phyloP scores from a whole-genome alignment of 2,329 filamentous ascomycete genomes.

The Penicillium polonicum region DNA sequence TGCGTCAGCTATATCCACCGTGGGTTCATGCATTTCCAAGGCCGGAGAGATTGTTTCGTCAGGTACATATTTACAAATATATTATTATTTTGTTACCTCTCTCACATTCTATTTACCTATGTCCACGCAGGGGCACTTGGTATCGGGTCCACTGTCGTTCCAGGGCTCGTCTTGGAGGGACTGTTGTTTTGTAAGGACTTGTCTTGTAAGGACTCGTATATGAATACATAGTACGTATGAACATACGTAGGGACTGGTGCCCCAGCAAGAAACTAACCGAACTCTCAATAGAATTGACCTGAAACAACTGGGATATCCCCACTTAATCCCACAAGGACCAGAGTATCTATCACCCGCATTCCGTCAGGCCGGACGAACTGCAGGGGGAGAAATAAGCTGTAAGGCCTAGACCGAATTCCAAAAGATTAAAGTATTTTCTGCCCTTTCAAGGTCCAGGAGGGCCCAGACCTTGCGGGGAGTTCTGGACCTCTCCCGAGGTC shows the following conservation, averaged over 20 bases:
- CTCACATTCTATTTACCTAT: constrained; percentile 1
- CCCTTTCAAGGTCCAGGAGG: constrained; percentile 25
- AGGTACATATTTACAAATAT: constrained; percentile 24
- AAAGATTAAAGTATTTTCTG: constrained; percentile 17
- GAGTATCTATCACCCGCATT: not conserved
- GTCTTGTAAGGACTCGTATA: not conserved
- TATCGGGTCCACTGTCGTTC: not conserved
- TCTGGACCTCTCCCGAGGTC: constrained; percentile 28
- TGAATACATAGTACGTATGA: not conserved
- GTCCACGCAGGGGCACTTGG: not conserved
- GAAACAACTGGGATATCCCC: not conserved
- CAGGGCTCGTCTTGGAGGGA: not conserved
- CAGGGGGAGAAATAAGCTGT: constrained; percentile 4
- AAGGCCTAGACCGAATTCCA: constrained; percentile 29
- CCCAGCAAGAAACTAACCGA: not conserved
- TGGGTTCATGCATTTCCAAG: constrained; percentile 8
- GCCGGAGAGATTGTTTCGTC: constrained; percentile 15
- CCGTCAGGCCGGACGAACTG: constrained; percentile 10
- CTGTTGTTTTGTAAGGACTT: not conserved
- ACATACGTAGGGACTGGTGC: not conserved
- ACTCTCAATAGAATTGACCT: not conserved
- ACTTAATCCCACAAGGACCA: not conserved
- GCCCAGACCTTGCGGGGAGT: constrained; percentile 30
- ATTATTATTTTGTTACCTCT: constrained; percentile 7
- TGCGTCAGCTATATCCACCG: constrained; percentile 15